Base-by-base conservation (phyloP, 2,329 filamentous ascomycete genomes). In the Ascochyta rabiei region DNA sequence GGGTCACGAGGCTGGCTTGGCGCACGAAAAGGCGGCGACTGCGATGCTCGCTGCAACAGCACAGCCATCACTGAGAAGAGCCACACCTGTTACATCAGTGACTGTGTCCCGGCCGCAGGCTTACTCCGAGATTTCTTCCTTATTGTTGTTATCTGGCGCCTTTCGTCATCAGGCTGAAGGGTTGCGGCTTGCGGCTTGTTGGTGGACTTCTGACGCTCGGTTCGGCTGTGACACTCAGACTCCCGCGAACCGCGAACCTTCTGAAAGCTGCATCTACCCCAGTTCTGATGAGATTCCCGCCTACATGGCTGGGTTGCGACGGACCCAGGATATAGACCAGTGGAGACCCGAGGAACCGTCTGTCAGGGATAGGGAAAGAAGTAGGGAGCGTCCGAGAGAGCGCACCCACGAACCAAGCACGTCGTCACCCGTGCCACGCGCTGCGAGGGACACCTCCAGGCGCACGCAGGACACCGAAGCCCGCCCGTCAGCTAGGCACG, bases 301-400 rank as follows among this genome's bases (percentile, higher is more conserved):
- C 74, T 76, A 74, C 71, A 77, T 77, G 75, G 75, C 75, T 75
- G 72, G 73, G 67, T 73, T 70, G 72, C 73, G 69, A 66, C 66
- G 69, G 66, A 62, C 72, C 68, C 74, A 74, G 69, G 70, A 74
- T 67, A 72, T 75, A 76, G 75, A 76, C 60, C 72, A 76, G 73
- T 75, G 75, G 75, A 72, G 75, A 75, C 70, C 72, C 67, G 74
- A 76, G 71, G 74, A 74, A 68, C 61, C 64, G 46, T 70, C 72
- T 49, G 57, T 62, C 50, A 62, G 71, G 69, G 67, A 66, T 59
- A 68, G 70, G 59, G 71, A 72, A 40, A 51, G 54, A 40, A 44
- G 51, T 37, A 62, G 64, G 59, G 68, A 70, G 43, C 65, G 66
- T 16, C 56, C 56, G 30, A 61, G 64, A 49, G 66, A 70, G 47